A percentile compares a stretch with the other conserved stretches of the same genome.
These are phyloP conservation scores for Beauveria rudraprayagi DNA, from an alignment of 2,329 filamentous ascomycete genomes.

Conservation along the genomic window DNA sequence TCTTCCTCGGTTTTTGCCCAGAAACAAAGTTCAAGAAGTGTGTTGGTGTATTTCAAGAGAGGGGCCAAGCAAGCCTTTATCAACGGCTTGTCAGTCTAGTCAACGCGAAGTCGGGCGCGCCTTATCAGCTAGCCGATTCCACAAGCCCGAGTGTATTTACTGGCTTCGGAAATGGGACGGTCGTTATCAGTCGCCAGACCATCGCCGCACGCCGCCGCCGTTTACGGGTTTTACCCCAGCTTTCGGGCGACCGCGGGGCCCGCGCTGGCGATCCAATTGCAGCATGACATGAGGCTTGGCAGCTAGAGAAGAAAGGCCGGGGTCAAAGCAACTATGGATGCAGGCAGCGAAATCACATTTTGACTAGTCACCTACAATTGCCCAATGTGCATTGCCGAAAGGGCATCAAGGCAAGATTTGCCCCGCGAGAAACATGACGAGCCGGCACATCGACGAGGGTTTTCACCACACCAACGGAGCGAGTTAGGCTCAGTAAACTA, in stretches of 20 bases:
- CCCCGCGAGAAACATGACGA: background rate
- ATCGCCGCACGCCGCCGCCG: background rate
- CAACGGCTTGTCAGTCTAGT: background rate
- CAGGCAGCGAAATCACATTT: background rate
- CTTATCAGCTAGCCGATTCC: constrained; percentile 6
- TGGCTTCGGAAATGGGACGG: background rate
- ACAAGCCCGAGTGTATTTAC: background rate
- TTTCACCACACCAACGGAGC: background rate
- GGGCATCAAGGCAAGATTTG: background rate
- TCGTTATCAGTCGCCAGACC: constrained; percentile 1
- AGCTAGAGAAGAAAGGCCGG: background rate
- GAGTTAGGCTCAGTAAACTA: too few relatives aligned
- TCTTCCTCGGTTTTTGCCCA: too few relatives aligned
- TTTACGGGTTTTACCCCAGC: constrained; percentile 1
- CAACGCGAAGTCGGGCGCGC: background rate
- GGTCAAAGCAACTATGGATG: background rate
- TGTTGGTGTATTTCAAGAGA: background rate
- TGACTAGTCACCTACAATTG: background rate
- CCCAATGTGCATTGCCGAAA: background rate
- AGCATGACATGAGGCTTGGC: background rate
- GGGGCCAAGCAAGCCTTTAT: background rate
- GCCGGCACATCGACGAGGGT: background rate
- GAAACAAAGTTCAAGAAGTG: background rate
- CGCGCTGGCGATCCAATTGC: background rate
- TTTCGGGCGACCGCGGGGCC: constrained; percentile 8